These are phyloP conservation scores for Bruguiera gymnorhiza DNA, from an alignment of 345 rosid genomes.

Conservation along the genomic window DNA sequence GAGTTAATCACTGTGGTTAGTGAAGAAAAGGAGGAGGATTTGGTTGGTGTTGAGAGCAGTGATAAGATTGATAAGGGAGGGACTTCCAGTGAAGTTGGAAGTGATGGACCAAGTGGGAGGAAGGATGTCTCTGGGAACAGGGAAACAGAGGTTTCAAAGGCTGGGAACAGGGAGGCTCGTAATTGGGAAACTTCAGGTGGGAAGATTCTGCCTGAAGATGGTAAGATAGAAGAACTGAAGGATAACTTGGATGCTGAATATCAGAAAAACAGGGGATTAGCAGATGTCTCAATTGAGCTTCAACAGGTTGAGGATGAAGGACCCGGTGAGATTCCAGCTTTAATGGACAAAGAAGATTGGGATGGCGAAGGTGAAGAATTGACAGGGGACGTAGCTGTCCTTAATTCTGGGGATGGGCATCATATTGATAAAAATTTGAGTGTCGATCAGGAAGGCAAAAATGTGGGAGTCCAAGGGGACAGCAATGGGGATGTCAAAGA, in stretches of 20 bases:
- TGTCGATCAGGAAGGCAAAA: not conserved
- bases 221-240: slow-evolving; percentile 16
- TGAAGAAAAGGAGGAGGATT: slow-evolving; percentile 31
- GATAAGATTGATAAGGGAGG: slow-evolving; percentile 49
- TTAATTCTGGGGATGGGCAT: slow-evolving; percentile 14
- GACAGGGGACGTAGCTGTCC: slow-evolving; percentile 14
- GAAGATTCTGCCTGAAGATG: slow-evolving; percentile 20
- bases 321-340: slow-evolving; percentile 9
- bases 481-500: slow-evolving; percentile 25
- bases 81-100: slow-evolving; percentile 20
- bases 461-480: slow-evolving; percentile 4
- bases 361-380: slow-evolving; percentile 14
- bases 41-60: slow-evolving; percentile 26
- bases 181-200: not conserved
- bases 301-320: slow-evolving; percentile 28
- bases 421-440: slow-evolving; percentile 13
- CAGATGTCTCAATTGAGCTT: slow-evolving; percentile 17
- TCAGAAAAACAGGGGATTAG: slow-evolving; percentile 11
- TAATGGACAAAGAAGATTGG: slow-evolving; percentile 9
- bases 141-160: slow-evolving; percentile 20
- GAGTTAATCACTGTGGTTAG: slow-evolving; percentile 13
- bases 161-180: slow-evolving; percentile 19
- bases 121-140: slow-evolving; percentile 20
- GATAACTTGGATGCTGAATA: slow-evolving; percentile 25
- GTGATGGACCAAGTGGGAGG: slow-evolving; percentile 25